Percentiles rank a stretch among this genome's conserved stretches.
Conservation (phyloP, 257 asterid species). For the Mentha longifolia region DNA sequence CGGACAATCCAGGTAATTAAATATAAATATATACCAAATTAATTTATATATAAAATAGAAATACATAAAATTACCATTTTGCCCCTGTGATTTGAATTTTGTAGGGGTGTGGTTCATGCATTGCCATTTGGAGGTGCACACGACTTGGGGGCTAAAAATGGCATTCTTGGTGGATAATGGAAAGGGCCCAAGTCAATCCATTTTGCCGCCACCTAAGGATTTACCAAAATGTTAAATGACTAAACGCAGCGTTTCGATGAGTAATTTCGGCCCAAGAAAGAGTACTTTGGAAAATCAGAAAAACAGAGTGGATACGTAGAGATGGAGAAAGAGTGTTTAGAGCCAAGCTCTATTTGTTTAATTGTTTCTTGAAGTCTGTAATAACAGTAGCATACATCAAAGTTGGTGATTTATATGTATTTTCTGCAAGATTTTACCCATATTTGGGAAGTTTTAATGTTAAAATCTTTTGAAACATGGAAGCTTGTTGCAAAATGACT, state of each 20-base stretch:
- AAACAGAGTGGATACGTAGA: slow-evolving; percentile 7
- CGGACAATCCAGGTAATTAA: slow-evolving; percentile 85
- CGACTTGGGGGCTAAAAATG: slow-evolving; percentile 87
- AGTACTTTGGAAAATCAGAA: too few relatives aligned
- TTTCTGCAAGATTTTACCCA: neutral
- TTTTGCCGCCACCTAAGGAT: slow-evolving; percentile 85
- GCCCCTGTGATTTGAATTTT: neutral
- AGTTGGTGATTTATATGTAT: slow-evolving; percentile 5
- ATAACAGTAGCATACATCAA: slow-evolving; percentile 13
- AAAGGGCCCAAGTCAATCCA: slow-evolving; percentile 60
- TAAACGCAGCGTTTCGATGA: neutral
- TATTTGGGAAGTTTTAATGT: neutral
- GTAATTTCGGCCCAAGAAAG: slow-evolving; percentile 23
- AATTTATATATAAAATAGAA: neutral
- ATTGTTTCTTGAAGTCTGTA: slow-evolving; percentile 28
- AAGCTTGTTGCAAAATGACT: neutral
- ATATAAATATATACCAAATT: too few relatives aligned
- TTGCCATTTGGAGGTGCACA: slow-evolving; percentile 92
- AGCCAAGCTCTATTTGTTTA: slow-evolving; percentile 32
- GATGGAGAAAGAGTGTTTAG: slow-evolving; percentile 8
- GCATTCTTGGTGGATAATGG: slow-evolving; percentile 94
- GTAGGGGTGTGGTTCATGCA: slow-evolving; percentile 93
- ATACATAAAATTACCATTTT: neutral
- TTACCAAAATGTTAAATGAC: slow-evolving; percentile 65
- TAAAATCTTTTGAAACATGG: neutral